Conservation (phyloP, 306 rosid species). For the Hylodesmum podocarpum region DNA sequence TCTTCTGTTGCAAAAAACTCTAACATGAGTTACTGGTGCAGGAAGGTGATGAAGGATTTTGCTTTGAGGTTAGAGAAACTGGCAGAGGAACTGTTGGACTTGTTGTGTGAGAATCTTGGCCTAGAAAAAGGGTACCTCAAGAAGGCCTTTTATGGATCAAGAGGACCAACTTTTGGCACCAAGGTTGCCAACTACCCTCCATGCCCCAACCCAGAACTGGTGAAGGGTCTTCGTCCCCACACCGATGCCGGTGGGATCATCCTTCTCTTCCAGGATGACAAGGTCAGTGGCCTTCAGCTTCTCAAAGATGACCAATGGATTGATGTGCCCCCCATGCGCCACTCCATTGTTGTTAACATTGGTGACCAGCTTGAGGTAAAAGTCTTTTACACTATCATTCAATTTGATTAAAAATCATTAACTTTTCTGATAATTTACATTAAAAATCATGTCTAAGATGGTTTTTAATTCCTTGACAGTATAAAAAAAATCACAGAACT, state of each 20-base stretch:
- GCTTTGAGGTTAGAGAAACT: slow-evolving; percentile 62
- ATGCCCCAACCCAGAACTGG: slow-evolving; percentile 78
- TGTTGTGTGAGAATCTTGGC: slow-evolving; percentile 89
- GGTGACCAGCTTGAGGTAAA: slow-evolving; percentile 94
- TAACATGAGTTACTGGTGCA: slow-evolving; percentile 32
- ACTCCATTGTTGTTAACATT: slow-evolving; percentile 78
- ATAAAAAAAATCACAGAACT: too few relatives aligned
- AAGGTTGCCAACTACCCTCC: slow-evolving; percentile 92
- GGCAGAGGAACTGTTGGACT: slow-evolving; percentile 74
- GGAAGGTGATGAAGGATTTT: slow-evolving; percentile 79
- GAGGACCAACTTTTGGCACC: slow-evolving; percentile 86
- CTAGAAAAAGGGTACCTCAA: slow-evolving; percentile 78
- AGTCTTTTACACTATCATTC: neutral
- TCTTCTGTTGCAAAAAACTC: neutral
- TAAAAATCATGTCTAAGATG: neutral
- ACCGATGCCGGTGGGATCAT: slow-evolving; percentile 93
- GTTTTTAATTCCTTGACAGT: neutral
- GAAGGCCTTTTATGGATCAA: slow-evolving; percentile 72
- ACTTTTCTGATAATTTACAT: neutral
- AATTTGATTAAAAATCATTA: neutral
- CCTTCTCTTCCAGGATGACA: slow-evolving; percentile 87
- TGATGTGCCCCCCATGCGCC: slow-evolving; percentile 91
- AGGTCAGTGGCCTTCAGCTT: slow-evolving; percentile 86
- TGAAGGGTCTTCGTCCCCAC: slow-evolving; percentile 92
- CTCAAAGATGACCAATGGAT: slow-evolving; percentile 82